These are phyloP conservation scores for Cytospora schulzeri DNA, from an alignment of 2,329 filamentous ascomycete genomes.

Conservation along the genomic window DNA sequence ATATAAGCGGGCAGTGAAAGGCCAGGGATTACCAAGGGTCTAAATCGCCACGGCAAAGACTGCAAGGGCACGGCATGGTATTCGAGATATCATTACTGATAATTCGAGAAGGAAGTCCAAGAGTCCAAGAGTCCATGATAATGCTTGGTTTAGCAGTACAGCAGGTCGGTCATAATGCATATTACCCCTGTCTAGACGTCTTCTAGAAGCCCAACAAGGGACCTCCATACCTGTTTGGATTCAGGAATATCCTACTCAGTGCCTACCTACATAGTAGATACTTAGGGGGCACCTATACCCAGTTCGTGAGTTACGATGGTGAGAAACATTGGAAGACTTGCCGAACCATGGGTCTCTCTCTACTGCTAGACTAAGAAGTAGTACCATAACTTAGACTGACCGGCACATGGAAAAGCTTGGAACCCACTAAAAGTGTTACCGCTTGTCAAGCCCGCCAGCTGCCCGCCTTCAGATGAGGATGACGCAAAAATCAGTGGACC, in stretches of 20 bases:
- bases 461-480: constrained; percentile 8
- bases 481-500: constrained; percentile 30
- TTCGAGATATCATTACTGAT: neutral
- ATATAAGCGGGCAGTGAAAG: neutral
- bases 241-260: no score
- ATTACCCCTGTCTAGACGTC: constrained; percentile 1
- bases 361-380: no score
- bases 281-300: no score
- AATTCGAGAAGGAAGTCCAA: neutral
- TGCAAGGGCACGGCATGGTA: neutral
- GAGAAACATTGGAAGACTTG: no score
- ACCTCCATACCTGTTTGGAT: no score
- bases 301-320: no score
- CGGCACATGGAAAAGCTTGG: neutral
- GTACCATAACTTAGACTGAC: no score
- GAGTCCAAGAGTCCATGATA: neutral
- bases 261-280: no score
- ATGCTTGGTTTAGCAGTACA: neutral
- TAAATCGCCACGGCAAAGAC: neutral
- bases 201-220: constrained; percentile 14
- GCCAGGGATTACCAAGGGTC: no score
- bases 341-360: no score
- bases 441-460: neutral
- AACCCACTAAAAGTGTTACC: neutral
- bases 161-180: constrained; percentile 19